Conservation (phyloP, 2,329 filamentous ascomycete species). For the Clonostachys chloroleuca region DNA sequence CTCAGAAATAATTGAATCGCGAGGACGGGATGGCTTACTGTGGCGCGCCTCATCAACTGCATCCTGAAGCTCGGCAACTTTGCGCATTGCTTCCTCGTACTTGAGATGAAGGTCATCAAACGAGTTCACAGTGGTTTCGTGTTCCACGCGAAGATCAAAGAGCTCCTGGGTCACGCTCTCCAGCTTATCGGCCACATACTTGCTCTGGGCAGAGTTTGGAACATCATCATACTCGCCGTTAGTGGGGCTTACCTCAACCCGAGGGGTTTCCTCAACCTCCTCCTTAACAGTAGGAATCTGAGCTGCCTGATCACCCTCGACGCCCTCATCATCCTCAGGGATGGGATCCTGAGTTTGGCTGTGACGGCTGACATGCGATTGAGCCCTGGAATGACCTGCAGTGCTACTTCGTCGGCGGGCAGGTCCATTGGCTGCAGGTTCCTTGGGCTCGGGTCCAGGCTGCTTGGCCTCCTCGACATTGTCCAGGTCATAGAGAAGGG, state of each 20-base stretch:
- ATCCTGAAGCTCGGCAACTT: constrained; percentile 82
- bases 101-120: constrained; percentile 79
- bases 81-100: constrained; percentile 83
- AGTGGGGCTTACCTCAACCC: background rate
- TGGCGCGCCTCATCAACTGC: constrained; percentile 75
- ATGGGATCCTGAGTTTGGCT: constrained; percentile 51
- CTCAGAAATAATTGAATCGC: constrained; percentile 53
- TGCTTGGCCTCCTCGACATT: constrained; percentile 58
- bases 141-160: constrained; percentile 83
- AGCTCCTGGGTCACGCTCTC: constrained; percentile 90
- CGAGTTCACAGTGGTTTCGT: constrained; percentile 78
- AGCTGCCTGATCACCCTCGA: constrained; percentile 18
- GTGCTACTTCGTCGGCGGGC: constrained; percentile 34
- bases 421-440: constrained; percentile 27
- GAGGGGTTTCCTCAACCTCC: constrained; percentile 11
- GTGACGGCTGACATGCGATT: constrained; percentile 48
- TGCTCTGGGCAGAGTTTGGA: constrained; percentile 73
- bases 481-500: constrained; percentile 85
- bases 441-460: constrained; percentile 19
- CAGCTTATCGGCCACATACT: constrained; percentile 87
- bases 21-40: constrained; percentile 33
- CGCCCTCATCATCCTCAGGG: constrained; percentile 43
- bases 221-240: constrained; percentile 3
- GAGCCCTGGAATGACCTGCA: constrained; percentile 48
- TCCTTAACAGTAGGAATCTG: constrained; percentile 26